Conservation (phyloP, 2,329 filamentous ascomycete species). For the Fusarium napiforme region DNA sequence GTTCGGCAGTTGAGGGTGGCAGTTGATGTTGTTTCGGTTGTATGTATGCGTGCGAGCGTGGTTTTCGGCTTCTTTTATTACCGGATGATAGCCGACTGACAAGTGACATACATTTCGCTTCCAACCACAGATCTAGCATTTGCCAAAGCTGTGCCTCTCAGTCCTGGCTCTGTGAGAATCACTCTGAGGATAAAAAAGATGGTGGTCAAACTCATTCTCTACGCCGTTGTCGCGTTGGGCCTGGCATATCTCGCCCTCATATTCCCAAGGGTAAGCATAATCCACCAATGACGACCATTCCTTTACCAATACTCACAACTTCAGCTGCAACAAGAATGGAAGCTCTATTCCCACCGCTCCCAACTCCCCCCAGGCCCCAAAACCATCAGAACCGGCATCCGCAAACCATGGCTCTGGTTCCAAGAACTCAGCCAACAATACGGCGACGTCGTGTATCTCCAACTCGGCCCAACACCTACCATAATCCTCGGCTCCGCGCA, state of each 20-base stretch:
- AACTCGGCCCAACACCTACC: constrained; percentile 55
- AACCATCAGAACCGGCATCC: constrained; percentile 51
- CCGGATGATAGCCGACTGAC: neutral
- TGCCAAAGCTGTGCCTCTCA: neutral
- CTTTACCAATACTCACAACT: constrained; percentile 1
- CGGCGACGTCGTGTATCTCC: constrained; percentile 56
- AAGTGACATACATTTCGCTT: neutral
- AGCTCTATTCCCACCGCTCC: constrained; percentile 51
- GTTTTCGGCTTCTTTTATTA: neutral
- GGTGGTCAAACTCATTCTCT: constrained; percentile 16
- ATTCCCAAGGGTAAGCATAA: constrained; percentile 30
- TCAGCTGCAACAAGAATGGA: constrained; percentile 53
- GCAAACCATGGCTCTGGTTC: constrained; percentile 57
- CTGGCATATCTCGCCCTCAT: constrained; percentile 28
- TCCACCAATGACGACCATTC: neutral
- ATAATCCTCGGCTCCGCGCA: constrained; percentile 56
- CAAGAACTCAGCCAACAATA: constrained; percentile 51
- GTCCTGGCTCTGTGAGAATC: too few species aligned
- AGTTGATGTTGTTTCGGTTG: constrained; percentile 19
- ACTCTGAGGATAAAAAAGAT: neutral
- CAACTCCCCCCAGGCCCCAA: constrained; percentile 54
- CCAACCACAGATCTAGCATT: neutral
- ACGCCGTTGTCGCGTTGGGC: neutral
- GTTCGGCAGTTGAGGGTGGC: constrained; percentile 36
- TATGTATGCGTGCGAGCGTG: neutral